These are phyloP conservation scores for Ciborinia camelliae DNA, from an alignment of 2,329 filamentous ascomycete species.

Conservation along the genomic window DNA sequence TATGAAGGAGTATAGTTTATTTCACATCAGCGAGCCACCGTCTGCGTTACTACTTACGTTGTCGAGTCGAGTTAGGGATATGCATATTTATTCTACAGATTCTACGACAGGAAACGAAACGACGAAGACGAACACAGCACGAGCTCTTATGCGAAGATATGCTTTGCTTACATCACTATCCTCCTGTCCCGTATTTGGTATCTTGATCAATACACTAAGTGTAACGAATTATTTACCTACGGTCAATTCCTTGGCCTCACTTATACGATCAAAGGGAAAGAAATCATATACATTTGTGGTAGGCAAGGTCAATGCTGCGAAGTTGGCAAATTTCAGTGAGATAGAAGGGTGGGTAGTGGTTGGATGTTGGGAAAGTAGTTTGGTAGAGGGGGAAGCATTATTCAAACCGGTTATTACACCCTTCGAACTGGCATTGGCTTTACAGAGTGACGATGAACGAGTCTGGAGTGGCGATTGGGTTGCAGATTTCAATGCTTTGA, in stretches of 20 bases:
- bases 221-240: constrained; percentile 86
- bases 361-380: constrained; percentile 94
- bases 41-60: constrained; percentile 84
- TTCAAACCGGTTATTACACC: constrained; percentile 91
- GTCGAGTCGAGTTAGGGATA: constrained; percentile 72
- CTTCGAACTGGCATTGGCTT: constrained; percentile 79
- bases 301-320: constrained; percentile 91
- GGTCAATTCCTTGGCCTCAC: constrained; percentile 66
- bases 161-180: constrained; percentile 77
- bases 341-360: constrained; percentile 96
- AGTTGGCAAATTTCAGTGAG: constrained; percentile 94
- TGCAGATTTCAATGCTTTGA: constrained; percentile 73
- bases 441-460: constrained; percentile 70
- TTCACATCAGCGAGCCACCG: constrained; percentile 81
- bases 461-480: constrained; percentile 88
- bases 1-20: constrained; percentile 56
- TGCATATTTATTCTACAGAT: constrained; percentile 71
- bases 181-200: constrained; percentile 82
- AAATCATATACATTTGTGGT: constrained; percentile 97
- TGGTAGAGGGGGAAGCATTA: constrained; percentile 86
- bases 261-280: constrained; percentile 78
- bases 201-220: constrained; percentile 91
- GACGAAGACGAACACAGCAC: constrained; percentile 43
- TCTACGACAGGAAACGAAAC: constrained; percentile 34
- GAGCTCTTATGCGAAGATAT: constrained; percentile 77